Percentiles rank a stretch among this genome's conserved stretches.
Conservation (phyloP, 768 basidiomycete genomes). For the Sporobolomyces phaffii region DNA sequence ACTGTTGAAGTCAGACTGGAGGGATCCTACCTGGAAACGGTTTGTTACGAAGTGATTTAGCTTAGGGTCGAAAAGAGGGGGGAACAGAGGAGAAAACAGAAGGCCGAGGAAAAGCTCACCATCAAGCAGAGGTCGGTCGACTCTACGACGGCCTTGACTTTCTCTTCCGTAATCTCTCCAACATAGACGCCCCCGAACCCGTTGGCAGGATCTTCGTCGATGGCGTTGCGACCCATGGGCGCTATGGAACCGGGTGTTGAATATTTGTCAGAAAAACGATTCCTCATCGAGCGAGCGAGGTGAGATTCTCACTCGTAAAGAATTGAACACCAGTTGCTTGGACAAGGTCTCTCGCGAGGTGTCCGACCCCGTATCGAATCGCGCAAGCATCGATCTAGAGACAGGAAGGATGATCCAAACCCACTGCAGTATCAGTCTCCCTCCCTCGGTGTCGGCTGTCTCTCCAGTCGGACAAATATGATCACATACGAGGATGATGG, state of each 20-base stretch:
- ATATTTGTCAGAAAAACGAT: background rate
- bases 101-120: conserved; percentile 48
- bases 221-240: conserved; percentile 57
- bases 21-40: conserved; percentile 47
- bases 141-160: conserved; percentile 67
- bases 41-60: no score
- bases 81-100: no score
- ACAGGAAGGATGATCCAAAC: no score
- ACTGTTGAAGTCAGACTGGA: conserved; percentile 71
- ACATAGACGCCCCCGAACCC: conserved; percentile 70
- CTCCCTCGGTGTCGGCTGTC: no score
- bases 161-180: conserved; percentile 63
- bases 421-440: no score
- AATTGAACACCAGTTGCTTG: conserved; percentile 56
- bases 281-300: background rate
- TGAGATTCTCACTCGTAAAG: conserved; percentile 27
- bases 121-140: conserved; percentile 67
- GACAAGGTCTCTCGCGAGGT: conserved; percentile 61
- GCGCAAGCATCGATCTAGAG: conserved; percentile 62
- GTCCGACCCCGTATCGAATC: conserved; percentile 61
- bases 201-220: conserved; percentile 64
- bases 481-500: conserved; percentile 68
- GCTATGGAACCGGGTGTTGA: no score
- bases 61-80: no score
- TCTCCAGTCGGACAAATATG: background rate